These are phyloP conservation scores for Pleurotus eryngii DNA, from an alignment of 768 basidiomycete species.

Conservation along the genomic window DNA sequence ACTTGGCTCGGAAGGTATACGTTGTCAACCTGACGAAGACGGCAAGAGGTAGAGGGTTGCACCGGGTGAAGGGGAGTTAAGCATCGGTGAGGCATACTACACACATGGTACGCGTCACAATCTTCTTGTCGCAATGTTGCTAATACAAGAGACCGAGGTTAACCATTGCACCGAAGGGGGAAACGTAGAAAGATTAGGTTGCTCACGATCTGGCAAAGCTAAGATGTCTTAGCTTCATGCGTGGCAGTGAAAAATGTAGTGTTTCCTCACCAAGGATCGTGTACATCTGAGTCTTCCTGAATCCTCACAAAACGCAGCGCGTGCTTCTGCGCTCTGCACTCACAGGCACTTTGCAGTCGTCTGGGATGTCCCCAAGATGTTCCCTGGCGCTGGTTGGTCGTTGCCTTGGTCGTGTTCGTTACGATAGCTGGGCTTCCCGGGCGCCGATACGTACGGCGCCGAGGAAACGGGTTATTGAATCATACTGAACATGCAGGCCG, in stretches of 20 bases:
- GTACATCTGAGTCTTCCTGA: too few relatives aligned
- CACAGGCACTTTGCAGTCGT: conserved; percentile 73
- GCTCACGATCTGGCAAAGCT: conserved; percentile 69
- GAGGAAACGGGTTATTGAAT: too few relatives aligned
- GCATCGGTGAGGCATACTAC: conserved; percentile 20
- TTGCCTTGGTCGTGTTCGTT: conserved; percentile 38
- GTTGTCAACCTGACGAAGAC: conserved; percentile 92
- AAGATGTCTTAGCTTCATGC: not conserved
- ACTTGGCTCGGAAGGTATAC: conserved; percentile 93
- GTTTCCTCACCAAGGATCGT: conserved; percentile 76
- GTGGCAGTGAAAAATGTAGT: not conserved
- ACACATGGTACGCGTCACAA: too few relatives aligned
- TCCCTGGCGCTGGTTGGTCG: conserved; percentile 70
- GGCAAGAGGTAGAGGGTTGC: conserved; percentile 80
- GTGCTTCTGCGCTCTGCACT: conserved; percentile 64
- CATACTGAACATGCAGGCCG: too few relatives aligned
- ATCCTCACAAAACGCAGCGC: conserved; percentile 85
- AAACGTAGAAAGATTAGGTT: conserved; percentile 78
- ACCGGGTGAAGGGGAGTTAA: not conserved
- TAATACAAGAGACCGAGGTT: conserved; percentile 78
- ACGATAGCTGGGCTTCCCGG: conserved; percentile 25
- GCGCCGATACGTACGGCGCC: too few relatives aligned
- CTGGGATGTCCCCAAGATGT: too few relatives aligned
- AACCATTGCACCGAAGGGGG: conserved; percentile 74
- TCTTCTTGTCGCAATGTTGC: too few relatives aligned